Conservation (phyloP, 2,329 filamentous ascomycete species). For the Cytospora piceae region DNA sequence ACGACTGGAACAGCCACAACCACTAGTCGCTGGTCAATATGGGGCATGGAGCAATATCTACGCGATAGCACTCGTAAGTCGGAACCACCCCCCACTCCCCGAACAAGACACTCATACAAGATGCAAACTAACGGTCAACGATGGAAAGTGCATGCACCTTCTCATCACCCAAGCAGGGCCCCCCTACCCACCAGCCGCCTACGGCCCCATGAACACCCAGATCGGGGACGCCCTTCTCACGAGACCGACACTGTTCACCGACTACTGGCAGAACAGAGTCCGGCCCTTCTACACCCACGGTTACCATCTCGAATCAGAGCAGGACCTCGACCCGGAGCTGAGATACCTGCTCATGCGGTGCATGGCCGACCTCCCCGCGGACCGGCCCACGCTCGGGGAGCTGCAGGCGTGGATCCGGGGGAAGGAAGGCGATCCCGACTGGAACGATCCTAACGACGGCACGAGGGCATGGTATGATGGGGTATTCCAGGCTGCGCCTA, state of each 20-base stretch:
- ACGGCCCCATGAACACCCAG: slow-evolving; percentile 6
- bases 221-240: not conserved
- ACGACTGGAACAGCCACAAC: not conserved
- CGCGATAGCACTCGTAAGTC: slow-evolving; percentile 4
- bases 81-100: not conserved
- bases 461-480: not conserved
- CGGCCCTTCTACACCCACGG: slow-evolving; percentile 8
- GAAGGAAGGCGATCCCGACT: not conserved
- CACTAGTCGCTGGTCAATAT: slow-evolving; percentile 1
- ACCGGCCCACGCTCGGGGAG: slow-evolving; percentile 6
- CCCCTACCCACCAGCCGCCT: slow-evolving; percentile 1
- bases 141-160: not conserved
- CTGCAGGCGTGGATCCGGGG: not conserved
- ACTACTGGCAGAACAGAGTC: not conserved
- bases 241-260: not conserved
- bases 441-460: not conserved
- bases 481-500: not conserved
- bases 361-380: slow-evolving; percentile 1
- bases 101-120: fast-evolving
- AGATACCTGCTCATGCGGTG: not conserved
- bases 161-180: slow-evolving; percentile 2
- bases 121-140: not conserved
- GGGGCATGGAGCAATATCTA: slow-evolving; percentile 20
- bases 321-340: not conserved
- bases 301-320: not conserved